Base-by-base conservation (phyloP, 75 land plant species). In the Pinus albicaulis region DNA sequence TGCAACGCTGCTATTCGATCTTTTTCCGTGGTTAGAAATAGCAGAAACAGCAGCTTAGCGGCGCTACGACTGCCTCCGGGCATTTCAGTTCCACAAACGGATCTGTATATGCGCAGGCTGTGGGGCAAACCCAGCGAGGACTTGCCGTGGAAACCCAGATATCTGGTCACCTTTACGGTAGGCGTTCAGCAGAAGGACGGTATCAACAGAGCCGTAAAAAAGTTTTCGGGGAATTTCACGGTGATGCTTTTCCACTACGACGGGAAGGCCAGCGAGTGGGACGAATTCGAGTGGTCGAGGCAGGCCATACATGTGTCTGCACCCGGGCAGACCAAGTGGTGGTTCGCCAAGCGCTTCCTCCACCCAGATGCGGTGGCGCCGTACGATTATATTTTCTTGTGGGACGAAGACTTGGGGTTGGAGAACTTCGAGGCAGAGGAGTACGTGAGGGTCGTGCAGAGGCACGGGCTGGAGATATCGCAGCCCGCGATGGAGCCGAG, bases 391-490 rank as follows among this genome's bases (percentile, higher is more conserved):
- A 79, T 85, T 55, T 85, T 85, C 80, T 74, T 85, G 34, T 85
- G 84, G 87, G 87, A 85, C 31, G 87, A 85, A 55, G 87, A 85
- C 65, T 73, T 85, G 66, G 85, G 74, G 61, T 61, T 82, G 59
- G 81, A 85, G 62, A 74, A 82, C 23, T 85, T 85, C 38, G n/a
- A 78, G n/a, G 87, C 85, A 8, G 85, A 78, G 28, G 75, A 74
- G 86, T 84, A 81, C 73, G 74, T 84, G 4, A 53, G 56, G 72
- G 22, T 84, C 36, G 72, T 77, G 24, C 62, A 68, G 64, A 77
- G 34, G 55, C 74, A 77, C 59, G 76, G 86, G 3, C 73, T 84
- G 55, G 84, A 84, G 59, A 81, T 84, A 24, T 84, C 83, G 36
- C 86, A 84, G 77, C 86, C 83, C 23, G 86, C 80, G 24, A 58